phyloP scores from a whole-genome alignment of 495 filamentous ascomycete genomes.

The Margaritispora aquatica region DNA sequence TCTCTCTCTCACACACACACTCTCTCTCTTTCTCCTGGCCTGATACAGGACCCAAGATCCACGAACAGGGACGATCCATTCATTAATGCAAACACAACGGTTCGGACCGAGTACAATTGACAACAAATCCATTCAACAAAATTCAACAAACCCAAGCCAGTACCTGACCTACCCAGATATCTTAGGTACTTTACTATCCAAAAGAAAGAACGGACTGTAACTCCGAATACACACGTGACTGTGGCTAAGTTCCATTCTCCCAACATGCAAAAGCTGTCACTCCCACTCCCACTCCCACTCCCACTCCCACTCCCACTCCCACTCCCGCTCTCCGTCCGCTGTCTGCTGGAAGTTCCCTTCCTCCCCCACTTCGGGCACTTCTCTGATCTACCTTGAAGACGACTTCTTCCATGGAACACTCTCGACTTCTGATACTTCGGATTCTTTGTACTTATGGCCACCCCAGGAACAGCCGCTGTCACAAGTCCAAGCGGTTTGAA shows the following conservation, averaged over 20 bases:
- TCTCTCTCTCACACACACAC: too few species aligned
- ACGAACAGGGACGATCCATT: neutral
- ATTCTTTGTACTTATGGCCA: neutral
- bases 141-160: too few species aligned
- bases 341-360: neutral
- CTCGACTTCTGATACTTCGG: neutral
- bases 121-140: neutral
- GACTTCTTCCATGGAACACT: neutral
- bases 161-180: too few species aligned
- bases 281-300: too few species aligned
- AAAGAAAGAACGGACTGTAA: neutral
- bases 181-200: too few species aligned
- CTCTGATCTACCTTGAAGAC: neutral
- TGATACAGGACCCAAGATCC: neutral
- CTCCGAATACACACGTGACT: neutral
- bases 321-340: neutral
- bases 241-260: too few species aligned
- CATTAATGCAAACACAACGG: neutral
- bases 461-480: conserved; percentile 2
- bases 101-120: neutral
- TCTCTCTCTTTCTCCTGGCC: too few species aligned
- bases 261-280: too few species aligned
- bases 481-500: neutral
- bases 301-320: neutral
- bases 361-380: neutral